Conservation (phyloP, 495 filamentous ascomycete genomes). For the Pyrenula aspistea region DNA sequence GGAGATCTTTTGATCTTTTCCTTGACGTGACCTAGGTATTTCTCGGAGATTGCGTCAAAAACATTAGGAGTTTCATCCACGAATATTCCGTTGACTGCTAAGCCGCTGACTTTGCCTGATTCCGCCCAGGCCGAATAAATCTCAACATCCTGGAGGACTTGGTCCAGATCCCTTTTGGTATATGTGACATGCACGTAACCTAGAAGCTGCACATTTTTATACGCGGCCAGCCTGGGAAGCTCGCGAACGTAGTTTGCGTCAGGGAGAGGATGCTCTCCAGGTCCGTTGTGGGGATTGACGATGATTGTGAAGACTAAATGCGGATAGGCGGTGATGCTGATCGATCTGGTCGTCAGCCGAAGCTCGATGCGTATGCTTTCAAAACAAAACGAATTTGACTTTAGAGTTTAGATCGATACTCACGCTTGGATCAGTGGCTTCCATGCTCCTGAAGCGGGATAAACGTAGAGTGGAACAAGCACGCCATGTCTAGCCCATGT, state of each 20-base stretch:
- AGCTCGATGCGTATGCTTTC: not conserved
- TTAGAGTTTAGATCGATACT: slow-evolving; percentile 11
- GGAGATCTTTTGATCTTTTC: slow-evolving; percentile 19
- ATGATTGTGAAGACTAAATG: slow-evolving; percentile 38
- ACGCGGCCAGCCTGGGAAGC: slow-evolving; percentile 27
- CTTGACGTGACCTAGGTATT: slow-evolving; percentile 26
- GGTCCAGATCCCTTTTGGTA: slow-evolving; percentile 25
- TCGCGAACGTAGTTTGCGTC: slow-evolving; percentile 39
- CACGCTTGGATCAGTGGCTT: slow-evolving; percentile 33
- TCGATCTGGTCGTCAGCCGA: not conserved
- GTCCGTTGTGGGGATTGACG: slow-evolving; percentile 44
- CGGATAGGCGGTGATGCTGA: slow-evolving; percentile 22
- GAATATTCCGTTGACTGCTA: slow-evolving; percentile 33
- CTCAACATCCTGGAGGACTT: slow-evolving; percentile 30
- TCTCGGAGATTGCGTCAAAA: slow-evolving; percentile 20
- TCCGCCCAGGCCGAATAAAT: slow-evolving; percentile 35
- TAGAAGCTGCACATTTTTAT: slow-evolving; percentile 36
- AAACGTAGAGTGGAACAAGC: slow-evolving; percentile 44
- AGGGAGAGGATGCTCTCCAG: slow-evolving; percentile 29
- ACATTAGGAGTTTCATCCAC: slow-evolving; percentile 35
- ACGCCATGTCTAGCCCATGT: not conserved
- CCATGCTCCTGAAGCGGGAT: slow-evolving; percentile 38
- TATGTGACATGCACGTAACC: slow-evolving; percentile 45
- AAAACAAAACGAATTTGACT: slow-evolving; percentile 14
- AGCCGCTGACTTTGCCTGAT: slow-evolving; percentile 18